Percentiles rank a stretch among this genome's conserved stretches.
Conservation (phyloP, 1,139 yeast genomes). For the Spathaspora sp. region DNA sequence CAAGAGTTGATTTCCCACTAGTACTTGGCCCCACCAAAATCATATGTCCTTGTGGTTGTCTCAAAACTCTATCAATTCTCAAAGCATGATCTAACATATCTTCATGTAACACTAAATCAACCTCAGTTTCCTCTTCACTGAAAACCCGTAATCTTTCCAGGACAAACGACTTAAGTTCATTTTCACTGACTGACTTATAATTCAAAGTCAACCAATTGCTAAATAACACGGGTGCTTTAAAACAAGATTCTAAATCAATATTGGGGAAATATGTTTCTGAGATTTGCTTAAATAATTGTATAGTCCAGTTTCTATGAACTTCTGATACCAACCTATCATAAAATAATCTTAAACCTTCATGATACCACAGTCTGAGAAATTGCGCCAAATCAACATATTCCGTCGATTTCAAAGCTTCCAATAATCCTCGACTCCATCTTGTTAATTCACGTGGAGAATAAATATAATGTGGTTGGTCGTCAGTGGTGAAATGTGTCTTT, state of each 20-base stretch:
- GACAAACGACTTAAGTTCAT: slow-evolving; percentile 54
- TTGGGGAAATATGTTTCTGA: slow-evolving; percentile 49
- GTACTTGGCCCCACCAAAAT: slow-evolving; percentile 85
- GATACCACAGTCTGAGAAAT: slow-evolving; percentile 71
- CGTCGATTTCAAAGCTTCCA: slow-evolving; percentile 49
- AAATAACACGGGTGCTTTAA: slow-evolving; percentile 55
- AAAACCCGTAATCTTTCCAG: slow-evolving; percentile 67
- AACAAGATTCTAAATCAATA: slow-evolving; percentile 32
- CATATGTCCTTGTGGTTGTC: slow-evolving; percentile 88
- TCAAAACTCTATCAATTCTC: slow-evolving; percentile 77
- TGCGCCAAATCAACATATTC: slow-evolving; percentile 37
- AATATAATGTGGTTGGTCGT: slow-evolving; percentile 56
- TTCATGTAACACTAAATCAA: slow-evolving; percentile 62
- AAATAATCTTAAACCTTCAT: slow-evolving; percentile 78
- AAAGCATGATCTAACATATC: slow-evolving; percentile 74
- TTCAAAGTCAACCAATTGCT: slow-evolving; percentile 73
- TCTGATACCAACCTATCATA: slow-evolving; percentile 62
- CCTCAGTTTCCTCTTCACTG: slow-evolving; percentile 73
- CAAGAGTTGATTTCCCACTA: slow-evolving; percentile 76
- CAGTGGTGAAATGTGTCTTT: slow-evolving; percentile 35
- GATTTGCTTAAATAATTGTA: slow-evolving; percentile 36
- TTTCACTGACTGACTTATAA: slow-evolving; percentile 57
- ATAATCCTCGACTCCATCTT: slow-evolving; percentile 81
- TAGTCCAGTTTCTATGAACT: slow-evolving; percentile 55
- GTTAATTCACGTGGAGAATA: slow-evolving; percentile 93